phyloP scores from a whole-genome alignment of 164 flowering plant species.

The Vitis riparia region DNA sequence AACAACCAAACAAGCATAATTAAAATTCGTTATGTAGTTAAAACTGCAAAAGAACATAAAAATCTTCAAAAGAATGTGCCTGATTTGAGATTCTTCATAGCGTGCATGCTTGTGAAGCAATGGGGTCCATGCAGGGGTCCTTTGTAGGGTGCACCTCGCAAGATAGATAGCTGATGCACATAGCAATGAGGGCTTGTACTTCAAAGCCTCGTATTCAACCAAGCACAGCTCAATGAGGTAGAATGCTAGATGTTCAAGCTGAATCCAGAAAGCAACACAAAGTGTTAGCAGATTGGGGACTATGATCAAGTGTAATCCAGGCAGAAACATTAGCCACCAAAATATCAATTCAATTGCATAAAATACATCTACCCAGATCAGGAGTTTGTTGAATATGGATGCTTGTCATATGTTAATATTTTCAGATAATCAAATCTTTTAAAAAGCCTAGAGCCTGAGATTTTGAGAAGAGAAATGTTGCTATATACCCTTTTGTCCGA shows the following conservation, averaged over 20 bases:
- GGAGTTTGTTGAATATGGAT: too few relatives aligned
- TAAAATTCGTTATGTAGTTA: not conserved
- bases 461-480: too few relatives aligned
- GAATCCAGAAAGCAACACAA: slow-evolving; percentile 8
- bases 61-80: slow-evolving; percentile 24
- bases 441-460: too few relatives aligned
- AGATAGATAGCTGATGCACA: slow-evolving; percentile 88
- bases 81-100: slow-evolving; percentile 63
- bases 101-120: slow-evolving; percentile 63
- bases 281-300: slow-evolving; percentile 1
- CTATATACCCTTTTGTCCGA: slow-evolving; percentile 55
- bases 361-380: too few relatives aligned
- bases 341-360: too few relatives aligned
- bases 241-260: slow-evolving; percentile 79
- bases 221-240: slow-evolving; percentile 80
- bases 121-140: slow-evolving; percentile 73
- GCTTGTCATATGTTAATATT: too few relatives aligned
- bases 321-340: too few relatives aligned
- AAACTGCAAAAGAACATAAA: not conserved
- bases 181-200: slow-evolving; percentile 73
- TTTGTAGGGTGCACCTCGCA: slow-evolving; percentile 64
- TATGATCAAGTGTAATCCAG: too few relatives aligned
- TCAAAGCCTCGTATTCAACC: slow-evolving; percentile 72
- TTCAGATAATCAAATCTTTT: too few relatives aligned
- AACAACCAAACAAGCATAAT: not conserved